Evolutionary conservation across 306 rosid species (phyloP), one percentile per base, ranked within the genome.

Genomic region (Gastrolobium villosum): DNA sequence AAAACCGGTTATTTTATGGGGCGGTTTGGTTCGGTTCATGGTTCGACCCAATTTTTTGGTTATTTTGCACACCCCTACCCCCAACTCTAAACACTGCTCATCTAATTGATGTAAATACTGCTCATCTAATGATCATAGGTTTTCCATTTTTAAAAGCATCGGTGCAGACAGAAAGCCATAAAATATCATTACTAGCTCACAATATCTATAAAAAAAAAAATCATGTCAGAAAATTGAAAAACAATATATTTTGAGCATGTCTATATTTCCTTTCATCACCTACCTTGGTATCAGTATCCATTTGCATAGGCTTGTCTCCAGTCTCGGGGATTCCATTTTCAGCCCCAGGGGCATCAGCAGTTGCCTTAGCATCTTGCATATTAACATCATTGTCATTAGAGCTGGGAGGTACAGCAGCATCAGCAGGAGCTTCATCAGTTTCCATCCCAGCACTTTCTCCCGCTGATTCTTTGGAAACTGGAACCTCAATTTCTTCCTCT

Each of bases 241-340:
- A 63, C 32, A 10, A 45, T 10, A 6, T 9, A 74, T 43, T 59
- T 45, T 2, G 6, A 31, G 65, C 67, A 43, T 45, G 6, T 52
- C 43, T 6, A 60, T 35, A 28, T 39, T 43, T 49, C 13, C 61
- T 62, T 46, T 34, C 39, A 70, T 31, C 10, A 40, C 69, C 53
- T 49, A 93, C 99, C 97, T 95, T 95, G 63, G 75, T 8, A 78
- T 95, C 98, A 2, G 97, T 86, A 20, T 95, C 98, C 97, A 91
- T 91, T 79, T 87, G 94, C 61, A 76, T 90, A 82, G 98, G 88
- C 79, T 89, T 91, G 44, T 95, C 98, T 74, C 90, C 94, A 1
- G 84, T 65, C 79, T 91, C 98, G 0, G 91, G 81, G 28, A 71
- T 53, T 30, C 97, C 93, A 67, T 91, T 93, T 81, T 89, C 88